Conservation (phyloP, 768 basidiomycete species). For the Lactifluus volemus region DNA sequence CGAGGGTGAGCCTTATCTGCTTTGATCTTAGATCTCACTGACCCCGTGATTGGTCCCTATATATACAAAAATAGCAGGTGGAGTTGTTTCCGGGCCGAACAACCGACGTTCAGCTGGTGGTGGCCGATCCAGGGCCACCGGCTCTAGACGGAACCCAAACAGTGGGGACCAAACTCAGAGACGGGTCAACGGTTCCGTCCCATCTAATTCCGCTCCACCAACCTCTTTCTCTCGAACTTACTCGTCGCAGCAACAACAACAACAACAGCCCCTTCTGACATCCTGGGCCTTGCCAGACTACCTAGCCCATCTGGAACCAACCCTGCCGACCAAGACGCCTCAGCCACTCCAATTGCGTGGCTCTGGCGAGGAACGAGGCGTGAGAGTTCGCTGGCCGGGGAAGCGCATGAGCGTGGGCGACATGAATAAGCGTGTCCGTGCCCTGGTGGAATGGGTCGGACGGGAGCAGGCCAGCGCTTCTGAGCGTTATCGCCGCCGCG, state of each 20-base stretch:
- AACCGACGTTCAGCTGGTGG: conserved; percentile 38
- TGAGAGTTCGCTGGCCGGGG: conserved; percentile 87
- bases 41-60: neutral
- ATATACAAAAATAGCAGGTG: neutral
- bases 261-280: conserved; percentile 70
- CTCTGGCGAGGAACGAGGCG: conserved; percentile 56
- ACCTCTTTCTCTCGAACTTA: conserved; percentile 48
- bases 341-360: conserved; percentile 65
- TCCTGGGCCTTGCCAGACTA: conserved; percentile 94
- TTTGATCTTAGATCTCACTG: conserved; percentile 24
- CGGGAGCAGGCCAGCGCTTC: conserved; percentile 71
- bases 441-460: conserved; percentile 90
- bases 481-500: conserved; percentile 60
- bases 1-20: conserved; percentile 42
- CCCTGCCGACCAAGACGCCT: conserved; percentile 71
- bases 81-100: conserved; percentile 9
- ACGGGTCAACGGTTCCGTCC: conserved; percentile 28
- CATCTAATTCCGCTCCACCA: conserved; percentile 29
- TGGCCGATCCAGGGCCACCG: conserved; percentile 33
- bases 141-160: conserved; percentile 40
- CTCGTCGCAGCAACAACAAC: conserved; percentile 54
- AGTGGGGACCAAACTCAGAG: conserved; percentile 18
- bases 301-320: conserved; percentile 74
- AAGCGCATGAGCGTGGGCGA: conserved; percentile 95
- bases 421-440: conserved; percentile 91